Base-by-base conservation (phyloP, 148 eudicot genomes). In the Drosera capensis region DNA sequence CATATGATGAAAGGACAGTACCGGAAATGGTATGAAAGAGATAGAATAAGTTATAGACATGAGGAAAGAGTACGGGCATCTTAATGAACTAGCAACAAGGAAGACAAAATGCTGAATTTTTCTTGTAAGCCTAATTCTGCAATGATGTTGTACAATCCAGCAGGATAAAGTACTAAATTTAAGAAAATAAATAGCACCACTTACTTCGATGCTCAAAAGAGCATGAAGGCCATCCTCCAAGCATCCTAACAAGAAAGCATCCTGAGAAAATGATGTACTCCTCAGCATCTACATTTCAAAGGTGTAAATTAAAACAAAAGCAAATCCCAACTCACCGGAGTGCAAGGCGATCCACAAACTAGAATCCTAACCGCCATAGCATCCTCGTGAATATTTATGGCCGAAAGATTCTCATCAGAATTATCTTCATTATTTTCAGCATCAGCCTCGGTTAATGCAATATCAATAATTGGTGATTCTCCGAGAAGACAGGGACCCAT, bases 211-310 rank as follows among this genome's bases (percentile, higher is more conserved):
- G 42, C 63, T 75, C 59, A 88, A 72, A 29, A 88, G 83, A 40
- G 97, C 79, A 58, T 80, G 77, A 42, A 88, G 82, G 45, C 97
- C 97, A 67, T 88, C 97, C 57, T 78, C 92, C 68, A 88, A 35
- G 49, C 92, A 69, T 58, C 77, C 77, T 65, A 88, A 63, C 25
- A 80, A 60, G 55, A 57, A 47, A 21, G 66, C 77, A 83, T 83
- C 97, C 97, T 88, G 62, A 63, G 51, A 54, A 58, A 14, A 50
- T 52, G 56, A 14, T 48, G 41, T 14, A 14, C 40, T 14, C 17
- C n/a, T 19, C 20, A 45, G 56, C 14, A 74, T 63, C 46, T 45
- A 30, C 34, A 39, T 36, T 48, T 50, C 17, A 39, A 30, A 37
- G 43, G 8, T 12, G 46, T 30, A 23, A 24, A 55, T 15, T 38